phyloP scores from a whole-genome alignment of 768 basidiomycete species.

The Sarcodon aspratus region DNA sequence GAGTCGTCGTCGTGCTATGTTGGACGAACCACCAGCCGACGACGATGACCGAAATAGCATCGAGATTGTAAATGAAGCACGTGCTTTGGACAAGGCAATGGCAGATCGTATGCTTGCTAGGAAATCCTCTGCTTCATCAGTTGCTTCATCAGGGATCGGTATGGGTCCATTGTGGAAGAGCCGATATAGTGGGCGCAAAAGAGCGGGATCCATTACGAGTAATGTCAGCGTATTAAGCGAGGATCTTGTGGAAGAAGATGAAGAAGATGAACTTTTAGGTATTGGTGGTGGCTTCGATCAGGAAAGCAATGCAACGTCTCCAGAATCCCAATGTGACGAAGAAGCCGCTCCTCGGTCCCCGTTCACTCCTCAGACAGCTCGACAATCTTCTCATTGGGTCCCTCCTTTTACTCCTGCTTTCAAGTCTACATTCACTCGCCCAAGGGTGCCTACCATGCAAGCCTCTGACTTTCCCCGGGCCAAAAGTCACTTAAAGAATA shows the following conservation, averaged over 20 bases:
- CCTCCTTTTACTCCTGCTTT: conserved; percentile 19
- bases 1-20: conserved; percentile 52
- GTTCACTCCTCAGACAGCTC: conserved; percentile 17
- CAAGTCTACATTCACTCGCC: conserved; percentile 49
- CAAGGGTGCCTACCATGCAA: conserved; percentile 40
- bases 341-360: conserved; percentile 3
- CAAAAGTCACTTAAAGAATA: conserved; percentile 28
- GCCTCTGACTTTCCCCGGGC: conserved; percentile 32
- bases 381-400: conserved; percentile 7
- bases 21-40: conserved; percentile 45
- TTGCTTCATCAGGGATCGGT: conserved; percentile 45
- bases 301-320: conserved; percentile 14
- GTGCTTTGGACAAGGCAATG: conserved; percentile 78
- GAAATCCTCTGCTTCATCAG: conserved; percentile 56
- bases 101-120: conserved; percentile 71
- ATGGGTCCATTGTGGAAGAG: conserved; percentile 58
- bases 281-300: conserved; percentile 52
- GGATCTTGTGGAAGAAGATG: conserved; percentile 73
- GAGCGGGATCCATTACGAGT: conserved; percentile 68
- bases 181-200: conserved; percentile 55
- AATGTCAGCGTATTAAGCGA: conserved; percentile 65
- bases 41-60: conserved; percentile 42
- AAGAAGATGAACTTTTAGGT: conserved; percentile 62
- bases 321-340: conserved; percentile 16
- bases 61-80: conserved; percentile 66